Evolutionary conservation across 306 rosid genomes (phyloP).

Genomic region (Cicer pinnatifidum): DNA sequence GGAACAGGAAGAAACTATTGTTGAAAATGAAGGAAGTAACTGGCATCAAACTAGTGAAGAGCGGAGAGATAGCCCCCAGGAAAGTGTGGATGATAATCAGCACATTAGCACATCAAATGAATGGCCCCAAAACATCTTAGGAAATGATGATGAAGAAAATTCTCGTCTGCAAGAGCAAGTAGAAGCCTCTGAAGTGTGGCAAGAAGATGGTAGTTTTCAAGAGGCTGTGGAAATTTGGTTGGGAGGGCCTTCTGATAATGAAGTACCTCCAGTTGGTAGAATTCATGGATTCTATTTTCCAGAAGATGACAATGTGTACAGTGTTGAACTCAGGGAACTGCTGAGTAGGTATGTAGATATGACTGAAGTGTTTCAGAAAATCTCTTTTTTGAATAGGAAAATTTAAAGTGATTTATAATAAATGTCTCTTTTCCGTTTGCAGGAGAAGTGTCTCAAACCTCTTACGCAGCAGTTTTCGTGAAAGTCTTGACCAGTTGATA

Average conservation of each 20-base stretch:
- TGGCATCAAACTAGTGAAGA: slow-evolving; percentile 54
- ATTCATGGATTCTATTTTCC: slow-evolving; percentile 74
- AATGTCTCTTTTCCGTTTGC: slow-evolving; percentile 46
- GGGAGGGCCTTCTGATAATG: slow-evolving; percentile 74
- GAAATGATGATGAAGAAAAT: slow-evolving; percentile 61
- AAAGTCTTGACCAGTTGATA: slow-evolving; percentile 85
- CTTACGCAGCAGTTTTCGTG: slow-evolving; percentile 92
- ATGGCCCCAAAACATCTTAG: slow-evolving; percentile 67
- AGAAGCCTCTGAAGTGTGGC: slow-evolving; percentile 69
- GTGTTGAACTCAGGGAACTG: slow-evolving; percentile 88
- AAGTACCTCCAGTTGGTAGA: slow-evolving; percentile 60
- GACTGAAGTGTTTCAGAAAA: slow-evolving; percentile 31
- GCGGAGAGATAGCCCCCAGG: slow-evolving; percentile 54
- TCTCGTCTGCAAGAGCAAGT: slow-evolving; percentile 66
- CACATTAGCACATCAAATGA: slow-evolving; percentile 56
- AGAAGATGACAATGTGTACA: slow-evolving; percentile 80
- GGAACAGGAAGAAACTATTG: slow-evolving; percentile 54
- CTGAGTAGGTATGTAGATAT: slow-evolving; percentile 67
- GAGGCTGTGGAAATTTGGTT: slow-evolving; percentile 91
- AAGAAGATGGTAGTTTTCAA: slow-evolving; percentile 75
- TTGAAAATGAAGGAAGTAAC: slow-evolving; percentile 59
- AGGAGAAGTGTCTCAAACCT: slow-evolving; percentile 99
- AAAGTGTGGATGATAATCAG: slow-evolving; percentile 57
- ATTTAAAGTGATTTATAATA: not conserved
- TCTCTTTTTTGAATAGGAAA: slow-evolving; percentile 36